A percentile compares a stretch with the other conserved stretches of the same genome.
Conservation (phyloP, 345 rosid species). For the Lumnitzera littorea region DNA sequence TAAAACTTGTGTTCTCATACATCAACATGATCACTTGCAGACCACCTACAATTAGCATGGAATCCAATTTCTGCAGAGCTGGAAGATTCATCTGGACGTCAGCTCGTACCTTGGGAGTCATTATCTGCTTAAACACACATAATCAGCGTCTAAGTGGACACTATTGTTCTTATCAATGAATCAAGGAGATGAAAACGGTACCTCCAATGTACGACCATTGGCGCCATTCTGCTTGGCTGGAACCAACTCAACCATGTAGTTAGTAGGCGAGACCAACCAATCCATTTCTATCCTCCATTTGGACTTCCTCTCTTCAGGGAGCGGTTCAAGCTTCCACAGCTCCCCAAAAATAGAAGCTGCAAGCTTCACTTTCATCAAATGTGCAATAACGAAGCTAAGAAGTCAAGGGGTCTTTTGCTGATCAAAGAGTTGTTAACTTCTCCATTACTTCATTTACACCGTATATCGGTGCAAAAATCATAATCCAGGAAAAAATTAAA, state of each 20-base stretch:
- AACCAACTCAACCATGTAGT: constrained; percentile 91
- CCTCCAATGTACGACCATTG: constrained; percentile 82
- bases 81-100: constrained; percentile 95
- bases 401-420: neutral
- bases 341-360: constrained; percentile 91
- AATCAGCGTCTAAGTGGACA: neutral
- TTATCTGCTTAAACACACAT: constrained; percentile 49
- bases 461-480: constrained; percentile 3
- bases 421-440: too few species aligned
- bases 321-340: constrained; percentile 90
- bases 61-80: constrained; percentile 85
- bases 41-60: constrained; percentile 76
- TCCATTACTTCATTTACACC: neutral
- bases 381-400: neutral
- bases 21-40: constrained; percentile 13
- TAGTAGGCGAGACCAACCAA: constrained; percentile 91
- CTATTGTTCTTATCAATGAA: neutral
- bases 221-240: constrained; percentile 87
- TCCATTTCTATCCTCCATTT: constrained; percentile 92
- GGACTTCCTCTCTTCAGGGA: constrained; percentile 62
- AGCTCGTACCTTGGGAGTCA: constrained; percentile 89
- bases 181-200: constrained; percentile 11
- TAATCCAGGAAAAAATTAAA: neutral
- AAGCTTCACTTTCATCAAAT: constrained; percentile 7
- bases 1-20: too few species aligned